Evolutionary conservation across 768 basidiomycete species (phyloP), one percentile per base, ranked within the genome.

Genomic region (Hygrophorus russula): DNA sequence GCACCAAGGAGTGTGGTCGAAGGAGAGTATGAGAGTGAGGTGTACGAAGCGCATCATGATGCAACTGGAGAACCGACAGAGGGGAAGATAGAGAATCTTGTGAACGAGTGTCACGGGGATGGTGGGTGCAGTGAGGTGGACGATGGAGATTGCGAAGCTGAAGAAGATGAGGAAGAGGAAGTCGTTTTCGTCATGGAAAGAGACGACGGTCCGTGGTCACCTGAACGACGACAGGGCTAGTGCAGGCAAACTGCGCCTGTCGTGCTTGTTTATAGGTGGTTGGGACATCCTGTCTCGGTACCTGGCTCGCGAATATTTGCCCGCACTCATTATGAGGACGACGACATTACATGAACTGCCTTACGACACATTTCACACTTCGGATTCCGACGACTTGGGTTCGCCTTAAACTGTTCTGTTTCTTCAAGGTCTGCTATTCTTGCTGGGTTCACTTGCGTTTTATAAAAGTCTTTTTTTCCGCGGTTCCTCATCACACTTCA

Each of bases 111-210:
- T 13, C 60, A 62, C 12, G 61, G 46, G 11, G 63, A 67, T 18
- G 59, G 54, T 24, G 24, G 24, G 24, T 24, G 24, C 24, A 24
- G 24, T 24, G 24, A 24, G 24, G 24, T 7, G 24, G 24, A 24
- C 14, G 61, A 64, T 1, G 64, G 52, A 14, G 64, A 69, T 1
- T 61, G 47, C 5, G 65, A 62, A 24, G 67, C 61, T 10, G 72
- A 78, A 2, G 77, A 81, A 8, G 80, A 81, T 2, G 79, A 79
- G 1, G 81, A 82, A n/a, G 81, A 82, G 27, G 80, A 82, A 32
- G 71, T 83, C n/a, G 80, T 73, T n/a, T 79, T 83, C 49, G 80
- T 83, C 31, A 71, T 83, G 56, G 74, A 72, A 33, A 57, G 66
- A 46, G 69, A 68, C 45, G 62, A 62, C n/a, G 64, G 61, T 50